Conservation (phyloP, 1,284 basidiomycete species). For the Meira miltonrushii region DNA sequence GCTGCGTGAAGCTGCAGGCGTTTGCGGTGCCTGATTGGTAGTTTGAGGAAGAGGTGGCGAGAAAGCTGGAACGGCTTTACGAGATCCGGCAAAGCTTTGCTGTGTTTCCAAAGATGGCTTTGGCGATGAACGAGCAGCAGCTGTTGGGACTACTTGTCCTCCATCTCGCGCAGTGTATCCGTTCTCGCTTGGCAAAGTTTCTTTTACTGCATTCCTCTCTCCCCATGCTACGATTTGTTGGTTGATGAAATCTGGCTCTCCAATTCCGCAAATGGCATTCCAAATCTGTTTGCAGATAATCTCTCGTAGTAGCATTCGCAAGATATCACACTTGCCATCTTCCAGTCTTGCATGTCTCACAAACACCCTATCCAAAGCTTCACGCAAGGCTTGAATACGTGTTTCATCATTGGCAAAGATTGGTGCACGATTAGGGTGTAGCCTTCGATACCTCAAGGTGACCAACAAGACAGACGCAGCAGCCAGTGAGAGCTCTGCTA, state of each 20-base stretch:
- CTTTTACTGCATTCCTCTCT: constrained; percentile 12
- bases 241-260: constrained; percentile 44
- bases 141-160: not conserved
- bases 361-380: constrained; percentile 32
- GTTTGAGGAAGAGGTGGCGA: not conserved
- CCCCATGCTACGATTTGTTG: constrained; percentile 36
- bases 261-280: constrained; percentile 36
- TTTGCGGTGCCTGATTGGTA: not conserved
- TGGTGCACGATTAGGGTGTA: not conserved
- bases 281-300: constrained; percentile 38
- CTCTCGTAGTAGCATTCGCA: constrained; percentile 34
- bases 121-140: not conserved
- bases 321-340: constrained; percentile 28
- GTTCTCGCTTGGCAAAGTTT: not conserved
- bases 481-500: constrained; percentile 37
- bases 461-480: constrained; percentile 35
- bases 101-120: not conserved
- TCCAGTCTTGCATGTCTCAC: constrained; percentile 25
- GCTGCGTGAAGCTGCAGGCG: not conserved
- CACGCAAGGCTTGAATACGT: constrained; percentile 30
- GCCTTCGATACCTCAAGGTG: constrained; percentile 21
- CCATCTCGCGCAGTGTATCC: not conserved
- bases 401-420: constrained; percentile 2
- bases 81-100: not conserved
- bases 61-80: not conserved